Percentiles rank a stretch among this genome's conserved stretches.
Evolutionary conservation across 306 rosid species (phyloP).

Genomic region (Vigna reflexopilosa): DNA sequence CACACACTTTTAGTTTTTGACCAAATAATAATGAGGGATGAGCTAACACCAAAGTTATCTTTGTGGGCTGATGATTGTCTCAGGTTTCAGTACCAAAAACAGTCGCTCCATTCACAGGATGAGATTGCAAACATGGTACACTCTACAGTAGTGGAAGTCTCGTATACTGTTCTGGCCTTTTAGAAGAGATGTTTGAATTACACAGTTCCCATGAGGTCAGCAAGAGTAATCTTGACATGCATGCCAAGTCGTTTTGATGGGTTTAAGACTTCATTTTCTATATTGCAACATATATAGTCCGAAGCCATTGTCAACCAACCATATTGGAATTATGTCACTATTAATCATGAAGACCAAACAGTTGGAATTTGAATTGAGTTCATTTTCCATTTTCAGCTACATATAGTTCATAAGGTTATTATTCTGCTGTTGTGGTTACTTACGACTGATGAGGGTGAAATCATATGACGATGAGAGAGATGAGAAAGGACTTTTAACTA

Average conservation of each 20-base stretch:
- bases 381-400: not conserved
- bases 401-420: not conserved
- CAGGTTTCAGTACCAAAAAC: constrained; percentile 1
- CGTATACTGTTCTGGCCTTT: not conserved
- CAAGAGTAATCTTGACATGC: constrained; percentile 68
- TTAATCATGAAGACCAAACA: not conserved
- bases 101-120: not conserved
- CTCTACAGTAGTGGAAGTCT: not conserved
- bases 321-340: not conserved
- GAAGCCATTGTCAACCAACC: not conserved
- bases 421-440: not conserved
- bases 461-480: not conserved
- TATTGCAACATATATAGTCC: not conserved
- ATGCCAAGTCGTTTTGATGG: constrained; percentile 22
- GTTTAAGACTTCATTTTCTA: not conserved
- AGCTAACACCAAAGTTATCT: not conserved
- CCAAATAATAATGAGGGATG: not conserved
- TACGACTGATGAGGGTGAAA: constrained; percentile 1
- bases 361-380: too few species aligned
- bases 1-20: constrained; percentile 1
- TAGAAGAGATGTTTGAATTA: constrained; percentile 36
- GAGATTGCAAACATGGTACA: not conserved
- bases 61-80: constrained; percentile 1
- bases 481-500: not conserved
- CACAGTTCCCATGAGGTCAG: constrained; percentile 59